Evolutionary conservation across 441 rosid species (phyloP), one percentile per base, ranked within the genome.

Genomic region (Aleurites moluccanus): DNA sequence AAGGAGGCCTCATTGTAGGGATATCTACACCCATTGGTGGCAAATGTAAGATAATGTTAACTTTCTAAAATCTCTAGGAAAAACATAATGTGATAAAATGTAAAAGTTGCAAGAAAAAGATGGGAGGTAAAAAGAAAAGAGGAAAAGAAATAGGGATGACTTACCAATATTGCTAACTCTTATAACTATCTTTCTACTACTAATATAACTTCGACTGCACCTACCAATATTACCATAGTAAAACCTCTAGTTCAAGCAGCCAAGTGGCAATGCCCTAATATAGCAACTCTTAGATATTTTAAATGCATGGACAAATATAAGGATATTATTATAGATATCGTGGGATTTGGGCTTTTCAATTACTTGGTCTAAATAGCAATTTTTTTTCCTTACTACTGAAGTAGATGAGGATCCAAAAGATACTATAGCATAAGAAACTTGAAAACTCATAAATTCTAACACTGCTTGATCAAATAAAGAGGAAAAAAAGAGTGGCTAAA

Each of bases 1-100:
- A 21, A 89, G 55, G 67, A 87, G 91, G 65, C 91, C 90, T 83
- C 87, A 90, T 64, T 90, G 90, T 69, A 91, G 93, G 78, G 91
- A 87, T 64, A 89, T 89, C 91, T 89, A 77, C 25, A 57, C 62
- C 18, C 23, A 10, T 15, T 52, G 42, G 44, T 16, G 3, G 52
- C n/a, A 50, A 69, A 52, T 50, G 47, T 69, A 13, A 69, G 1
- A 50, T 42, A 45, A 14, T 6, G 20, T 59, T 56, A 60, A 70
- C 50, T 64, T 25, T 7, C 21, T 2, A 7, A 20, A 53, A 18
- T n/a, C 25, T 8, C n/a, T n/a, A n/a, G 20, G 25, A 23, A 53
- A 23, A 53, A 6, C 20, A 50, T 14, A n/a, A 20, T 53, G 7
- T 18, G 59, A 55, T 55, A 20, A 25, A 55, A 73, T n/a, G 38